phyloP scores from a whole-genome alignment of 768 basidiomycete species.

The Cantharellus anzutake region DNA sequence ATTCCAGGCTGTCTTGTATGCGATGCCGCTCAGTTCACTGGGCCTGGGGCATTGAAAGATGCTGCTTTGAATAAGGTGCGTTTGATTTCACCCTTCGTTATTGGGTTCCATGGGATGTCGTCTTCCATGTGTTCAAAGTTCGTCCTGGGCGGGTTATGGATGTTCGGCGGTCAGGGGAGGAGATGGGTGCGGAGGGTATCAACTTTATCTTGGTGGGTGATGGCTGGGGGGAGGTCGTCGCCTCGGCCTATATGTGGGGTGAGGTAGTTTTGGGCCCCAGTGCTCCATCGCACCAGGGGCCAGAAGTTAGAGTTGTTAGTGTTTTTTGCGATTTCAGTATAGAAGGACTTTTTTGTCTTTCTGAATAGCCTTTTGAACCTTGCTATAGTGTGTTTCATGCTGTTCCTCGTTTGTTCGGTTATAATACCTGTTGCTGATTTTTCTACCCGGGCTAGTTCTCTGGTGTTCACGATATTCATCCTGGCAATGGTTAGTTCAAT shows the following conservation, averaged over 20 bases:
- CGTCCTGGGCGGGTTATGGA: not conserved
- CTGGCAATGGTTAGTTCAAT: too few species aligned
- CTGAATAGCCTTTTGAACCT: not conserved
- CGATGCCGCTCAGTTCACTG: not conserved
- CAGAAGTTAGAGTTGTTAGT: too few species aligned
- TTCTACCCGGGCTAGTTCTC: too few species aligned
- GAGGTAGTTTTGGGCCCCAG: not conserved
- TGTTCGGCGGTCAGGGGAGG: not conserved
- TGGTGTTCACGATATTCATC: too few species aligned
- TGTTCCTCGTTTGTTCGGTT: too few species aligned
- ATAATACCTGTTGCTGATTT: too few species aligned
- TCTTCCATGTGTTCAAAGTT: not conserved
- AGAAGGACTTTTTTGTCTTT: not conserved
- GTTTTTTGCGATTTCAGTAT: not conserved
- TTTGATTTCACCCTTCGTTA: not conserved
- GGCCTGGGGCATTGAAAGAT: constrained; percentile 7
- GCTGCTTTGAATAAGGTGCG: not conserved
- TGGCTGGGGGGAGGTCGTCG: not conserved
- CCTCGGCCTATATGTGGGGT: not conserved
- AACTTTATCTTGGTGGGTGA: not conserved
- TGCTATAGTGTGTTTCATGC: too few species aligned
- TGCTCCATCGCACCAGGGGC: not conserved
- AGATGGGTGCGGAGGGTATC: not conserved
- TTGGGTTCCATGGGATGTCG: not conserved
- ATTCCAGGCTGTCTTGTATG: constrained; percentile 4